Evolutionary conservation across 495 filamentous ascomycete species (phyloP).

Genomic region (Daldinia grandis): DNA sequence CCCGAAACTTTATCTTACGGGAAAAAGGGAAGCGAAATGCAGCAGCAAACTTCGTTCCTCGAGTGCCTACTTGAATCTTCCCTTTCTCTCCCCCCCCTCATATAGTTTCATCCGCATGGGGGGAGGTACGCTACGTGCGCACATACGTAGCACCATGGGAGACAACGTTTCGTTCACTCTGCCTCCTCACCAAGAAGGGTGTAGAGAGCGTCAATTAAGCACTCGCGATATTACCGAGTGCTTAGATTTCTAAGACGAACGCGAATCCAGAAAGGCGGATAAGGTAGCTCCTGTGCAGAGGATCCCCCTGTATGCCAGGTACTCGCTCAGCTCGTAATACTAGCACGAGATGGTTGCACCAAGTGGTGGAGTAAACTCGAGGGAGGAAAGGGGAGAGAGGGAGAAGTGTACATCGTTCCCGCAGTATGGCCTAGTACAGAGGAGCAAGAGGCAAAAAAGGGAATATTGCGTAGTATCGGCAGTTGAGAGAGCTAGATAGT

Average conservation of each 20-base stretch:
- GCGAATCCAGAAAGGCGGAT: slow-evolving; percentile 15
- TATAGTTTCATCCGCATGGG: slow-evolving; percentile 8
- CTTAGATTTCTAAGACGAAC: neutral
- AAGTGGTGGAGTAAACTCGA: slow-evolving; percentile 31
- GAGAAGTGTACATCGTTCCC: slow-evolving; percentile 29
- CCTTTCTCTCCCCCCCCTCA: neutral
- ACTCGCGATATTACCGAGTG: neutral
- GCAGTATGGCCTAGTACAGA: slow-evolving; percentile 37
- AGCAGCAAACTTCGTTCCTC: slow-evolving; percentile 31
- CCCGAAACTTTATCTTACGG: slow-evolving; percentile 30
- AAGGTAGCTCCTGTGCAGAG: slow-evolving; percentile 23
- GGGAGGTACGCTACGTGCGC: slow-evolving; percentile 7
- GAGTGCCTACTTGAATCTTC: neutral
- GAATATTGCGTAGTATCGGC: slow-evolving; percentile 40
- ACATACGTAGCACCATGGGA: slow-evolving; percentile 1
- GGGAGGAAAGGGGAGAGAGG: slow-evolving; percentile 14
- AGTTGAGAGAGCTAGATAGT: slow-evolving; percentile 40
- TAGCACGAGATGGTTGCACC: slow-evolving; percentile 25
- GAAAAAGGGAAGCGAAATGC: slow-evolving; percentile 3
- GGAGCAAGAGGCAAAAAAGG: slow-evolving; percentile 38
- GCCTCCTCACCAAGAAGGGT: neutral
- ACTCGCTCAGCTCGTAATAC: slow-evolving; percentile 30
- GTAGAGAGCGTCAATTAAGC: neutral
- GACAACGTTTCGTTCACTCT: neutral
- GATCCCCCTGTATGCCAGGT: slow-evolving; percentile 14